Evolutionary conservation across 1,284 basidiomycete genomes (phyloP), one percentile per base, ranked within the genome.

Genomic region (Moesziomyces sp.): DNA sequence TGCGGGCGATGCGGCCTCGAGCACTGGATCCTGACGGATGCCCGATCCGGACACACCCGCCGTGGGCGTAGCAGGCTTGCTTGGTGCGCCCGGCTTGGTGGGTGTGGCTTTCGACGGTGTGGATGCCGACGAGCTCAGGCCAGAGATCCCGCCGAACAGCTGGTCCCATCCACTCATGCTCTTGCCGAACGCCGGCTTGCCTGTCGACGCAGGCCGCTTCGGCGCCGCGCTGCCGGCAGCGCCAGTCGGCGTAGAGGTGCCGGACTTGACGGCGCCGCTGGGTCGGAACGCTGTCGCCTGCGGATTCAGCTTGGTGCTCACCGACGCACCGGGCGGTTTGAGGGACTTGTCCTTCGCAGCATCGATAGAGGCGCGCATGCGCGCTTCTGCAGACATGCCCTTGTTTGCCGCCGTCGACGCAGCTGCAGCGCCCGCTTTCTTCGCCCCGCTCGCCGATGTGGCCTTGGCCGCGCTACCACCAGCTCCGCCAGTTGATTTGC

Each of bases 111-210:
- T 46, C 43, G 46, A 51, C 9, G 63, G 55, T 0, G 55, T 61
- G 21, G 59, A 42, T 0, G 60, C 26, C 10, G 59, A 24, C 11
- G 64, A 52, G 35, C 35, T 23, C 7, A 56, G 57, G 10, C 66
- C 72, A 1, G 66, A 66, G 5, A 69, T 24, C 30, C 51, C 48
- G 42, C 72, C 72, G 34, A 74, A 74, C 23, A 74, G 72, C 43
- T 70, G 66, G 52, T 74, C 72, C 72, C 72, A 74, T 21, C 66
- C 62, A 3, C 46, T 59, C 65, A 74, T 74, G 53, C 49, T 58
- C 55, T 70, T 74, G n/a, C 72, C 72, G 28, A 74, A 74, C 3
- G 59, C 64, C 0, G 59, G 66, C 58, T 69, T 69, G 38, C 50
- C 34, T n/a, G 46, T 47, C n/a, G 50, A 49, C 3, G 56, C 16